phyloP scores from a whole-genome alignment of 176 grass and related monocot genomes.

The Carex myosuroides region DNA sequence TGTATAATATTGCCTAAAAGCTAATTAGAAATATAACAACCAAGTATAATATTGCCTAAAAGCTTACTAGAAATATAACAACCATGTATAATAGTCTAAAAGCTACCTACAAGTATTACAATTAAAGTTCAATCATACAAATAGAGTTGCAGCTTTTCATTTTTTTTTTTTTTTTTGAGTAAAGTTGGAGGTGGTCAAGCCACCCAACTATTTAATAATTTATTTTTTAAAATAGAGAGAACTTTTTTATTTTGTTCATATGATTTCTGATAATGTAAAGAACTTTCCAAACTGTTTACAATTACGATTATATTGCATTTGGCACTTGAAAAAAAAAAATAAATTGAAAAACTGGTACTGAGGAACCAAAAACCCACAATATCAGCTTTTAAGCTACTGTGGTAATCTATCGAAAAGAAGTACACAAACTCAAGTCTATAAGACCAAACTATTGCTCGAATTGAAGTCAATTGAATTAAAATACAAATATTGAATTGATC shows the following conservation, averaged over 20 bases:
- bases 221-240: not conserved
- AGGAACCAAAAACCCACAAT: not conserved
- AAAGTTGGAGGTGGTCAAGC: no score
- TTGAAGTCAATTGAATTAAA: constrained; percentile 1
- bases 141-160: not conserved
- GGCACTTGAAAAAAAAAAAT: not conserved
- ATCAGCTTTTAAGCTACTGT: not conserved
- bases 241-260: not conserved
- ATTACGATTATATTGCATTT: not conserved
- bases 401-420: not conserved
- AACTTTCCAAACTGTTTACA: not conserved
- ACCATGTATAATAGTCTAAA: no score
- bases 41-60: no score
- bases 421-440: not conserved
- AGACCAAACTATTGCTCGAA: not conserved
- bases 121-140: not conserved
- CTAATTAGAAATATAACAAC: not conserved
- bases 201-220: no score
- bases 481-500: constrained; percentile 3
- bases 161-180: no score
- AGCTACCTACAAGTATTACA: not conserved
- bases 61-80: no score
- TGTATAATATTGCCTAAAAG: not conserved
- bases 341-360: not conserved
- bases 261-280: not conserved